Conservation (phyloP, 75 land plant species). For the Ceratopteris richardii region DNA sequence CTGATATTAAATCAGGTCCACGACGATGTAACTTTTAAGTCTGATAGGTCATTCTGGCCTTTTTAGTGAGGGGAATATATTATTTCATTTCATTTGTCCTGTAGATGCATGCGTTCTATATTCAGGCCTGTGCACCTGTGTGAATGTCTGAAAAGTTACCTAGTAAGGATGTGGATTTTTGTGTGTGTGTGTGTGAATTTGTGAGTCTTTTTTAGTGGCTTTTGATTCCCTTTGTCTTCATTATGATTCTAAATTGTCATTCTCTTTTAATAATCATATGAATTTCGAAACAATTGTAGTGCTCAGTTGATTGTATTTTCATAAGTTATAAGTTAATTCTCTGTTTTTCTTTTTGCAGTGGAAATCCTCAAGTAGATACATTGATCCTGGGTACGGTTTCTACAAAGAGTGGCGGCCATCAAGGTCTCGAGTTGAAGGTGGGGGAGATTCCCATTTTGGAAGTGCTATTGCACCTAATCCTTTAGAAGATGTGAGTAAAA, state of each 20-base stretch:
- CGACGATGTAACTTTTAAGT: too few relatives aligned
- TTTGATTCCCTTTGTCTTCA: not conserved
- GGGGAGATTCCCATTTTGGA: constrained; percentile 6
- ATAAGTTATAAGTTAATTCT: not conserved
- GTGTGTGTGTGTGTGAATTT: too few relatives aligned
- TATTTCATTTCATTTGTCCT: too few relatives aligned
- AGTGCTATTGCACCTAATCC: not conserved
- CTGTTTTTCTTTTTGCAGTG: not conserved
- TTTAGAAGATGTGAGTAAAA: not conserved
- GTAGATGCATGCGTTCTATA: too few relatives aligned
- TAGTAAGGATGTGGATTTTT: too few relatives aligned
- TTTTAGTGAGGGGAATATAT: too few relatives aligned
- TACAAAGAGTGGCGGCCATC: constrained; percentile 1
- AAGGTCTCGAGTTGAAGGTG: constrained; percentile 1
- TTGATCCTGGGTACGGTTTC: constrained; percentile 6
- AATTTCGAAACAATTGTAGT: not conserved
- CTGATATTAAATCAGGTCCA: too few relatives aligned
- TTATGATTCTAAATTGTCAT: not conserved
- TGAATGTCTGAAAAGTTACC: too few relatives aligned
- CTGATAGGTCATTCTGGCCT: too few relatives aligned
- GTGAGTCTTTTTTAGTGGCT: not conserved
- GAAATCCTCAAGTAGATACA: constrained; percentile 7
- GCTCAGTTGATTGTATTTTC: too few relatives aligned
- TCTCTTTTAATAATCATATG: not conserved
- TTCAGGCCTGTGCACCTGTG: too few relatives aligned